A percentile compares a stretch with the other conserved stretches of the same genome.
phyloP scores from a whole-genome alignment of 2,329 filamentous ascomycete genomes.

The Trichoderma breve region DNA sequence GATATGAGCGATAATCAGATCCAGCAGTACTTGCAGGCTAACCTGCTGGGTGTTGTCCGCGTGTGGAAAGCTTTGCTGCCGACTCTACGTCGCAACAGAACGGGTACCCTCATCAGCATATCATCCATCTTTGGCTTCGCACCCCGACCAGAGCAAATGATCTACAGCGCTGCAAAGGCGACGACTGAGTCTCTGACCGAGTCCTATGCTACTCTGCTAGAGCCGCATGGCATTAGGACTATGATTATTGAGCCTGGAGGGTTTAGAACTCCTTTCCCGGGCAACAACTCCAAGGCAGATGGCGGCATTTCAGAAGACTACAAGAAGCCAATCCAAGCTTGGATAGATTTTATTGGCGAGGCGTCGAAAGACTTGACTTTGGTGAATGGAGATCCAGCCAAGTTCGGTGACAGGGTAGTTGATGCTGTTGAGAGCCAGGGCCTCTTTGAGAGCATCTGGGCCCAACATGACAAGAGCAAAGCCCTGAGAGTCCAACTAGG shows the following conservation, averaged over 20 bases:
- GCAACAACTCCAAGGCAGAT: slow-evolving; percentile 2
- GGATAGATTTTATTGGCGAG: background rate
- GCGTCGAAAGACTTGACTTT: background rate
- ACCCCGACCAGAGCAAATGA: slow-evolving; percentile 37
- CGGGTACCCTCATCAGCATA: slow-evolving; percentile 46
- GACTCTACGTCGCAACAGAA: slow-evolving; percentile 25
- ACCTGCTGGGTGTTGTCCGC: slow-evolving; percentile 3
- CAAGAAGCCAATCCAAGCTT: background rate
- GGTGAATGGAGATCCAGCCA: background rate
- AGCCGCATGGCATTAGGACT: slow-evolving; percentile 43
- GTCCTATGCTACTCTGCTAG: slow-evolving; percentile 42
- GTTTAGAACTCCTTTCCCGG: slow-evolving; percentile 41
- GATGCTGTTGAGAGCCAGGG: slow-evolving; percentile 4
- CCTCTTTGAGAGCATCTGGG: background rate
- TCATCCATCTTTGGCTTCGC: slow-evolving; percentile 44
- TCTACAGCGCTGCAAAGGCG: slow-evolving; percentile 49
- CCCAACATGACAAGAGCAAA: background rate
- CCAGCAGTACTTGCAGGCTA: slow-evolving; percentile 2
- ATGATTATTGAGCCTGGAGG: slow-evolving; percentile 49
- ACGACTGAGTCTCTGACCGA: slow-evolving; percentile 44
- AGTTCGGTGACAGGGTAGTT: slow-evolving; percentile 5
- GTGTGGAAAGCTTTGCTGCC: slow-evolving; percentile 13
- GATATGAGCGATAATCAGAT: slow-evolving; percentile 9
- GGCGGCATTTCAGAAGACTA: slow-evolving; percentile 9
- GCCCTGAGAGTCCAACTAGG: slow-evolving; percentile 1